Base-by-base conservation (phyloP, 371 early-diverging fungal species). In the Nematocida sp. region DNA sequence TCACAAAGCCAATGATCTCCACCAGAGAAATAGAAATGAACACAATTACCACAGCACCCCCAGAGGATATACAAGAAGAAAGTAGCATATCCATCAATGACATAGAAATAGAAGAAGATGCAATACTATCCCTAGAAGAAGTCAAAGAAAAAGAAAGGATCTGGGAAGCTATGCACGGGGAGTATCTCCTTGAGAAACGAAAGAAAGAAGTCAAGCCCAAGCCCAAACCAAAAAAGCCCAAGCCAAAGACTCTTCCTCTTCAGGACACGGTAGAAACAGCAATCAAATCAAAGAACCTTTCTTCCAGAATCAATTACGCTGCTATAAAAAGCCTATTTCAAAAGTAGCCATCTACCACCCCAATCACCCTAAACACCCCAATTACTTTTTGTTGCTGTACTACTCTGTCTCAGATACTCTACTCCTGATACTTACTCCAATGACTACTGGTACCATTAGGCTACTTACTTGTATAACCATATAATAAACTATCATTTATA, bases 151-250 rank as follows among this genome's bases (percentile, higher is more conserved):
- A 79, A 61, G 63, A 65, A 38, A 63, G 32, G 34, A 63, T 83
- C 0, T 83, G 83, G 83, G 76, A 81, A 19, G 78, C 74, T 17
- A 80, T 80, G 80, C 80, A 83, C 75, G 83, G 75, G 37, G 80
- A 80, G 38, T 83, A 64, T 61, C 58, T 81, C 60, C 63, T 65
- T 41, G 78, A 80, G 70, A 55, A 40, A 32, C 78, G 70, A 45
- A 63, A 38, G 43, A 77, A 61, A 47, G 63, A 58, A 27, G 40
- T 45, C 17, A 52, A 55, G 25, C 45, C 48, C 21, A 41, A 70
- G 34, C 49, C 52, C 15, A 31, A 49, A 23, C 38, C 76, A 57
- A 48, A 70, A 47, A 53, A 78, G 61, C 57, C 74, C 76, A 66
- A 78, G 49, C 25, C 74, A 41, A 64, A 60, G 35, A 76, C 49